Conservation (phyloP, 805 yeast genomes). For the Cyberlindnera lachancei region DNA sequence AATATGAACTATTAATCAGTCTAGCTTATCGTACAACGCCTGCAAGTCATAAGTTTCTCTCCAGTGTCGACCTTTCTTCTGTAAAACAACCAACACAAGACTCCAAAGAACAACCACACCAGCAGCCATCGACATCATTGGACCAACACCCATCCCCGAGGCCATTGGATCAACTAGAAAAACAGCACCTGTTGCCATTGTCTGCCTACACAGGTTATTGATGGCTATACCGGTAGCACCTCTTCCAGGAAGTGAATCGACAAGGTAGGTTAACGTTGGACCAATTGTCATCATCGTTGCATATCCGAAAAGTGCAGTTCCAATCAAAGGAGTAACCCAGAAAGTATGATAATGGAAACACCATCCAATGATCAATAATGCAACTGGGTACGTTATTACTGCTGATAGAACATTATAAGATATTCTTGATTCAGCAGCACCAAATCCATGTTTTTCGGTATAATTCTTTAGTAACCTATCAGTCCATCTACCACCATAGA, state of each 20-base stretch:
- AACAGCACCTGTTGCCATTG: slow-evolving; percentile 68
- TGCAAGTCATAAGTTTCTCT: slow-evolving; percentile 57
- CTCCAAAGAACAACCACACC: slow-evolving; percentile 44
- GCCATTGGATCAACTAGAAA: slow-evolving; percentile 69
- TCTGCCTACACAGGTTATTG: slow-evolving; percentile 66
- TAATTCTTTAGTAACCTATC: slow-evolving; percentile 52
- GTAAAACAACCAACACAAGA: slow-evolving; percentile 37
- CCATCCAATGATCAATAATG: slow-evolving; percentile 79
- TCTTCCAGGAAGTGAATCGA: slow-evolving; percentile 78
- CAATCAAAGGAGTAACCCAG: slow-evolving; percentile 78
- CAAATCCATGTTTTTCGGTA: slow-evolving; percentile 50
- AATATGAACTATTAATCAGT: too few relatives aligned
- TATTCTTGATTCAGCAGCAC: slow-evolving; percentile 72
- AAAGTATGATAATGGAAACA: slow-evolving; percentile 53
- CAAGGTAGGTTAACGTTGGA: slow-evolving; percentile 70
- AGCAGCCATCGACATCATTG: slow-evolving; percentile 58
- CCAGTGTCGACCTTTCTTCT: slow-evolving; percentile 50
- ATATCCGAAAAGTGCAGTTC: slow-evolving; percentile 75
- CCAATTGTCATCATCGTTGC: slow-evolving; percentile 83
- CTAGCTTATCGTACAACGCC: slow-evolving; percentile 40
- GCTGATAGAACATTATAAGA: slow-evolving; percentile 69
- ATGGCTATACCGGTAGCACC: slow-evolving; percentile 88
- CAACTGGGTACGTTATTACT: slow-evolving; percentile 50
- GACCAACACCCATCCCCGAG: slow-evolving; percentile 62
- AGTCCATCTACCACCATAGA: slow-evolving; percentile 78